Evolutionary conservation across 2,329 filamentous ascomycete species (phyloP).

Genomic region (Dendrostoma leiphaemia): DNA sequence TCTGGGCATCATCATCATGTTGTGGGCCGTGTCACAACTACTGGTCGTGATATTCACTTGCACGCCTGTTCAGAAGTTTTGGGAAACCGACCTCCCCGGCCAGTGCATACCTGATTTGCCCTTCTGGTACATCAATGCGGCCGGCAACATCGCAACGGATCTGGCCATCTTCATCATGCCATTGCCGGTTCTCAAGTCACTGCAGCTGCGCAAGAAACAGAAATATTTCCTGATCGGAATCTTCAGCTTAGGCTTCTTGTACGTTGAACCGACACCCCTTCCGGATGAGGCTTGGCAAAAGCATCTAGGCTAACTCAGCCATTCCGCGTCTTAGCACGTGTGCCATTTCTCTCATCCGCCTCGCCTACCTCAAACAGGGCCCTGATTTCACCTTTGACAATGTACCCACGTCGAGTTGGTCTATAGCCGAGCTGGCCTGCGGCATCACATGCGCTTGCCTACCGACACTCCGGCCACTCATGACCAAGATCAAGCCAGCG

Average conservation of each 20-base stretch:
- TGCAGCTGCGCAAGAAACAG: constrained; percentile 33
- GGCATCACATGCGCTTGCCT: constrained; percentile 36
- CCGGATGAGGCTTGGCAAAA: too few relatives aligned
- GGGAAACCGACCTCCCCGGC: constrained; percentile 27
- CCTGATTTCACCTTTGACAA: constrained; percentile 37
- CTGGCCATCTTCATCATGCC: constrained; percentile 35
- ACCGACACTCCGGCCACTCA: constrained; percentile 32
- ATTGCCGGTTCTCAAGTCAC: constrained; percentile 30
- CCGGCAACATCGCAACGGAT: constrained; percentile 37
- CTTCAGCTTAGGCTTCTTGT: constrained; percentile 39
- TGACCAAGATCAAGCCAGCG: constrained; percentile 21
- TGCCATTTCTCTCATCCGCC: constrained; percentile 37
- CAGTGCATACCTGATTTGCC: constrained; percentile 33
- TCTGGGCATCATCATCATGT: constrained; percentile 30
- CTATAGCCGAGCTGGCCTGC: constrained; percentile 33
- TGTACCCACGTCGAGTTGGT: constrained; percentile 34
- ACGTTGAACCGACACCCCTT: constrained; percentile 16
- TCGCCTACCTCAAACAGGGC: constrained; percentile 33
- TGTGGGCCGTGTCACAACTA: constrained; percentile 36
- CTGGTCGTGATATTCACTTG: constrained; percentile 35
- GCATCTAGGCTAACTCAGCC: too few relatives aligned
- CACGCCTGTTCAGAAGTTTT: constrained; percentile 33
- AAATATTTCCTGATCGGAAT: constrained; percentile 33
- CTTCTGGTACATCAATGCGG: constrained; percentile 35
- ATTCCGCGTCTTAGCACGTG: constrained; percentile 26